Evolutionary conservation across 192 early-diverging fungal species (phyloP).

Genomic region (Rhizoclosmatium globosum): DNA sequence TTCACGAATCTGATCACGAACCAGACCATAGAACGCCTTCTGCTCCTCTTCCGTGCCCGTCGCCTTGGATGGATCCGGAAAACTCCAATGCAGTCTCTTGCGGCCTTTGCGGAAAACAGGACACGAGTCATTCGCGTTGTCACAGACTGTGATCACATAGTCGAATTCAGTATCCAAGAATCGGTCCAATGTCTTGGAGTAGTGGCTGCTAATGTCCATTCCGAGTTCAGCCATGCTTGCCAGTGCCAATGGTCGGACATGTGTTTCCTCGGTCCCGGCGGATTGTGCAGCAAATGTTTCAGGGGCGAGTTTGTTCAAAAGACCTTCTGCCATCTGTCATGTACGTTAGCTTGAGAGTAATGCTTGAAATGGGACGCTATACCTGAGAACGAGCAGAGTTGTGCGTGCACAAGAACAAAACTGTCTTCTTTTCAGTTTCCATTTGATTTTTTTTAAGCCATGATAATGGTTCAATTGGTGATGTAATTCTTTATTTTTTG

Average conservation of each 20-base stretch:
- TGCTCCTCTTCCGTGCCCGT: slow-evolving; percentile 42
- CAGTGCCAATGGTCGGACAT: slow-evolving; percentile 42
- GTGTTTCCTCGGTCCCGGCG: slow-evolving; percentile 44
- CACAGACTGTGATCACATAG: slow-evolving; percentile 47
- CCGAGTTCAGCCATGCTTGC: slow-evolving; percentile 34
- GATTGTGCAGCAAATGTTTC: slow-evolving; percentile 24
- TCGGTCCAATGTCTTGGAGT: slow-evolving; percentile 41
- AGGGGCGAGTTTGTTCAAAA: slow-evolving; percentile 22
- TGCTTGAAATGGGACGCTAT: no score
- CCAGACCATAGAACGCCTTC: slow-evolving; percentile 25
- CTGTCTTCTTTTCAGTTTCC: slow-evolving; percentile 32
- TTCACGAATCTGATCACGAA: slow-evolving; percentile 42
- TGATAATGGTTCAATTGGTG: no score
- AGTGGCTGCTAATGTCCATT: slow-evolving; percentile 42
- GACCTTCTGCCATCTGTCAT: slow-evolving; percentile 38
- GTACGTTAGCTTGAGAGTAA: background rate
- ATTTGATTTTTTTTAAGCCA: no score
- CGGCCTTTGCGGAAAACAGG: slow-evolving; percentile 37
- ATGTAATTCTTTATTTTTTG: no score
- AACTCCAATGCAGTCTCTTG: slow-evolving; percentile 43
- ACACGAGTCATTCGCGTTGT: slow-evolving; percentile 46
- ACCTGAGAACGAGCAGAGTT: slow-evolving; percentile 46
- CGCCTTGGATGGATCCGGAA: slow-evolving; percentile 45
- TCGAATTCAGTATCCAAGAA: slow-evolving; percentile 40
- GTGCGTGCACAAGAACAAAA: slow-evolving; percentile 49